Evolutionary conservation across 768 basidiomycete species (phyloP), one percentile per base, ranked within the genome.

Genomic region (Tulasnella sp.): DNA sequence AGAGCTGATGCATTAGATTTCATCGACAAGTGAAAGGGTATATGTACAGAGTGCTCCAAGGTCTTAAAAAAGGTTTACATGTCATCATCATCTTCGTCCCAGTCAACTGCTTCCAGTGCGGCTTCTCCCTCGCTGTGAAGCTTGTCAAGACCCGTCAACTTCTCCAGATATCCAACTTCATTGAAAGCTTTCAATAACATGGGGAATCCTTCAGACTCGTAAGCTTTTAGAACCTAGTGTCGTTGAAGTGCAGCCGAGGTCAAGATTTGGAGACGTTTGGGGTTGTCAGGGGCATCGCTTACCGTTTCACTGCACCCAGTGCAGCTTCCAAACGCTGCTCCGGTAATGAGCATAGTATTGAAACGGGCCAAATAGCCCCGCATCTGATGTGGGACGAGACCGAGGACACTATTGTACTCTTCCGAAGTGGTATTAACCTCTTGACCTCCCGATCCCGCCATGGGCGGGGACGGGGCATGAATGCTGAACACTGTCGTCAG

Each of bases 311-410:
- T 94, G 83, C 98, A 99, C 0, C 95, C 98, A 1, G 96, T 97
- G 84, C 97, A 99, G 77, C 88, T 87, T 77, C 92, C 89, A 84
- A 93, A 99, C 1, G 96, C 94, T 2, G 93, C 91, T 0, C 97
- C 98, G 0, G 92, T 91, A 80, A 99, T 91, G 38, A 91, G 90
- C 82, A 98, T 87, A 62, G 91, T 95, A 75, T 91, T 88, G 88
- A 97, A 99, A 81, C 95, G 92, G 7, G 91, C 91, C 3, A 99
- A 88, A 87, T 91, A 96, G 0, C 97, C 98, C 6, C 98, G 91
- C 14, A 99, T 87, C 84, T 98, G 97, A 84, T 99, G 98, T 0
- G 98, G 98, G 4, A 98, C 94, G 24, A 92, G 86, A 0, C 97
- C 97, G 2, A 98, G 89, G 14, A 94, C 90, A 82, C 90, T 89